A percentile compares a stretch with the other conserved stretches of the same genome.
phyloP scores from a whole-genome alignment of 176 grass and related monocot species.

The Chloris gayana region DNA sequence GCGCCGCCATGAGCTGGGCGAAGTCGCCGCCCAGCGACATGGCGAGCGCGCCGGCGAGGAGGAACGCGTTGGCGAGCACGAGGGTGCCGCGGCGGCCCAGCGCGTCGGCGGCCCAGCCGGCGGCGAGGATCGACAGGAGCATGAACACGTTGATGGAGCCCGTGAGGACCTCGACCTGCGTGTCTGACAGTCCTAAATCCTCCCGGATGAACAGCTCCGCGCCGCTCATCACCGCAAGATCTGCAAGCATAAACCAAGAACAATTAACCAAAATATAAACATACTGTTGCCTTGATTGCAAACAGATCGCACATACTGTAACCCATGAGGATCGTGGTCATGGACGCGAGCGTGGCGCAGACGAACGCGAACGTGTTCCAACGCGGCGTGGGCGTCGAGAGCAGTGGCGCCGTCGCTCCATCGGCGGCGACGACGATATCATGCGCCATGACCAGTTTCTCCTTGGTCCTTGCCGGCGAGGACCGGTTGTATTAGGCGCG shows the following conservation, averaged over 20 bases:
- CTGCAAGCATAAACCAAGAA: not conserved
- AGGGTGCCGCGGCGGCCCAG: slow-evolving; percentile 43
- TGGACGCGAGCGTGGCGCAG: slow-evolving; percentile 47
- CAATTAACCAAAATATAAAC: too few relatives aligned
- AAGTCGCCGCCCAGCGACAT: slow-evolving; percentile 45
- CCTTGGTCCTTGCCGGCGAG: too few relatives aligned
- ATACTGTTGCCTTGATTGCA: too few relatives aligned
- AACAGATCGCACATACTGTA: slow-evolving; percentile 20
- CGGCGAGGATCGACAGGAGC: slow-evolving; percentile 38
- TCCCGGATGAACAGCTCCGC: slow-evolving; percentile 61
- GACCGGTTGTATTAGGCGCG: too few relatives aligned
- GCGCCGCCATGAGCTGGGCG: slow-evolving; percentile 36
- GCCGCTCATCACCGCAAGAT: slow-evolving; percentile 57
- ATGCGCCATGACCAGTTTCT: not conserved
- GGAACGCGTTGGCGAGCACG: slow-evolving; percentile 42
- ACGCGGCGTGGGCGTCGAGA: not conserved
- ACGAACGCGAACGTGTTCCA: slow-evolving; percentile 39
- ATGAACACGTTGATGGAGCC: slow-evolving; percentile 54
- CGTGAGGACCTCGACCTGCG: slow-evolving; percentile 37
- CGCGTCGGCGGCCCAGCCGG: slow-evolving; percentile 40
- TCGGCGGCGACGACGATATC: not conserved
- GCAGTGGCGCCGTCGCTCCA: not conserved
- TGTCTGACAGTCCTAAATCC: slow-evolving; percentile 37
- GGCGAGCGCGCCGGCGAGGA: slow-evolving; percentile 46
- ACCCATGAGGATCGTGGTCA: slow-evolving; percentile 50